A percentile compares a stretch with the other conserved stretches of the same genome.
These are phyloP conservation scores for Citrullus colocynthis DNA, from an alignment of 306 rosid genomes.

Conservation along the genomic window DNA sequence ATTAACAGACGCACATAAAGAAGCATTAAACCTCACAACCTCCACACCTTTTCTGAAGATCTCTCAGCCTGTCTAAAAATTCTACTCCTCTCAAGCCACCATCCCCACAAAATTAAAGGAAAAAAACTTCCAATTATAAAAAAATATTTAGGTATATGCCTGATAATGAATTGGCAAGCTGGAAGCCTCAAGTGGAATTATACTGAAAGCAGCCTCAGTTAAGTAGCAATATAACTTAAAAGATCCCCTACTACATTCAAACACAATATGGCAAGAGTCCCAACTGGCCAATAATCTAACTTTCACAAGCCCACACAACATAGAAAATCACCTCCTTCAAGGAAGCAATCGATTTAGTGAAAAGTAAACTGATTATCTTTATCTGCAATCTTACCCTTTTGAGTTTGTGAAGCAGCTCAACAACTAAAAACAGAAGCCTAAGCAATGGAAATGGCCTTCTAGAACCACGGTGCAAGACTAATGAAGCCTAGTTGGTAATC, in stretches of 20 bases:
- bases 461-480: neutral
- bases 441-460: neutral
- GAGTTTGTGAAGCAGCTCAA: neutral
- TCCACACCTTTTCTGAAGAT: too few relatives aligned
- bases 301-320: neutral
- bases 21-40: too few relatives aligned
- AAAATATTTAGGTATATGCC: neutral
- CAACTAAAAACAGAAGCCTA: neutral
- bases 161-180: neutral
- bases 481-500: neutral
- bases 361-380: neutral
- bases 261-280: neutral
- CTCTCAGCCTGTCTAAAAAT: too few relatives aligned
- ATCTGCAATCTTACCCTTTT: neutral
- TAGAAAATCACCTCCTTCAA: neutral
- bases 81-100: too few relatives aligned
- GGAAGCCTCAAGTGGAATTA: neutral
- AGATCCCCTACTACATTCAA: neutral
- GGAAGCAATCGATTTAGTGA: neutral
- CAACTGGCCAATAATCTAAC: neutral
- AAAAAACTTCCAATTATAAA: neutral
- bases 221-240: neutral
- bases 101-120: too few relatives aligned
- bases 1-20: too few relatives aligned
- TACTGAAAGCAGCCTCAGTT: neutral